Evolutionary conservation across 2,329 filamentous ascomycete species (phyloP).

Genomic region (Diaporthe citriasiana): DNA sequence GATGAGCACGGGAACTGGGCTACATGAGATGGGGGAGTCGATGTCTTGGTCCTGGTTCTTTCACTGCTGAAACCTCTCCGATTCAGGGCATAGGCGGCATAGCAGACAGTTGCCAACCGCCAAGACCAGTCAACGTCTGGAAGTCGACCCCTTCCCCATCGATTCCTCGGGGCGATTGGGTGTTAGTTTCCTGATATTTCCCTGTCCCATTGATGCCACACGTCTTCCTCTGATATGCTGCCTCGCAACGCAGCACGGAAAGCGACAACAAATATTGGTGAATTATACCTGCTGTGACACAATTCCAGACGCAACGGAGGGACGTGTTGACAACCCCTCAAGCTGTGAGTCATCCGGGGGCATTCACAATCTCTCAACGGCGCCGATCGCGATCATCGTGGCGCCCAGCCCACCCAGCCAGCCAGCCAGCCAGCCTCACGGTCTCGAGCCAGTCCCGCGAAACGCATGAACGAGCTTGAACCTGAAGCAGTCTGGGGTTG

Average conservation of each 20-base stretch:
- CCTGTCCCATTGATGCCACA: slow-evolving; percentile 21
- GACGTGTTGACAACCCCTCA: neutral
- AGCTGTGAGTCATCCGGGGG: neutral
- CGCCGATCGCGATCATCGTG: slow-evolving; percentile 22
- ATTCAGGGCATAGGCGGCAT: slow-evolving; percentile 16
- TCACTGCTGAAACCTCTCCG: slow-evolving; percentile 29
- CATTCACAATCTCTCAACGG: slow-evolving; percentile 2
- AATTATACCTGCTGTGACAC: slow-evolving; percentile 15
- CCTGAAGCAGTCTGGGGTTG: slow-evolving; percentile 27
- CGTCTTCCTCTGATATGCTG: slow-evolving; percentile 15
- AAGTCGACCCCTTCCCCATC: slow-evolving; percentile 29
- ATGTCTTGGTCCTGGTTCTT: slow-evolving; percentile 19
- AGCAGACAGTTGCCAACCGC: slow-evolving; percentile 23
- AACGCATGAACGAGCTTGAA: slow-evolving; percentile 23
- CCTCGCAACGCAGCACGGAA: neutral
- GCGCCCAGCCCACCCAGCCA: neutral
- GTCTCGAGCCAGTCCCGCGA: neutral
- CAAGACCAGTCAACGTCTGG: slow-evolving; percentile 33
- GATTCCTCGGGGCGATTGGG: slow-evolving; percentile 12
- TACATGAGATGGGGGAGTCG: slow-evolving; percentile 30
- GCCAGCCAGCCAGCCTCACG: neutral
- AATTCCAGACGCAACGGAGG: neutral
- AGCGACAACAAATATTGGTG: slow-evolving; percentile 3
- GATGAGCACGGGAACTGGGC: slow-evolving; percentile 20
- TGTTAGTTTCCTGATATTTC: neutral